These are phyloP conservation scores for Brassica rapa DNA, from an alignment of 345 rosid species.

Conservation along the genomic window DNA sequence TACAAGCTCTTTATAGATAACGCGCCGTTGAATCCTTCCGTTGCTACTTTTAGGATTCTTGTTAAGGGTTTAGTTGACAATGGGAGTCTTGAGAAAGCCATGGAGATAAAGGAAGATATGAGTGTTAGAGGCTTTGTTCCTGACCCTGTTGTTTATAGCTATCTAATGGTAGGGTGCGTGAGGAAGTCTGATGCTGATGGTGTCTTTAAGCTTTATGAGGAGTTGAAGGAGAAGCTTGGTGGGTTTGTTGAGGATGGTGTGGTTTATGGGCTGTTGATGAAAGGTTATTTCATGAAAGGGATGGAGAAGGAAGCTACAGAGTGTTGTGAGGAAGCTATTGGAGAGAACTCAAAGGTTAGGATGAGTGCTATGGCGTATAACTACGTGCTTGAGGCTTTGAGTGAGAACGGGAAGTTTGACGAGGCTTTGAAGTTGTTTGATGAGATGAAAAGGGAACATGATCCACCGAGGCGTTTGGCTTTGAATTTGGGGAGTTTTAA, in stretches of 20 bases:
- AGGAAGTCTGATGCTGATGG: conserved; percentile 60
- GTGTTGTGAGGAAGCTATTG: conserved; percentile 61
- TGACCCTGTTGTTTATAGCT: conserved; percentile 67
- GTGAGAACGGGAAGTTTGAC: conserved; percentile 68
- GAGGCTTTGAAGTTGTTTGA: conserved; percentile 77
- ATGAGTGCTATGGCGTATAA: conserved; percentile 72
- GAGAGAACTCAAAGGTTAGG: conserved; percentile 56
- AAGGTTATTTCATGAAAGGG: conserved; percentile 71
- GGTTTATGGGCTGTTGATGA: conserved; percentile 78
- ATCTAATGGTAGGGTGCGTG: conserved; percentile 67
- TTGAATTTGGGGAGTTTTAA: conserved; percentile 87
- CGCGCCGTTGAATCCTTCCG: conserved; percentile 74
- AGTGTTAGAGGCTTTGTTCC: conserved; percentile 55
- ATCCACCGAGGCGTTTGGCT: conserved; percentile 62
- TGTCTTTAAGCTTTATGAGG: conserved; percentile 65
- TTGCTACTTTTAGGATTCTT: conserved; percentile 69
- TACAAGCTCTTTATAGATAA: conserved; percentile 69
- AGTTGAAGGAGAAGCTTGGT: conserved; percentile 76
- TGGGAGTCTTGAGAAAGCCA: conserved; percentile 64
- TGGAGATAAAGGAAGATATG: conserved; percentile 87
- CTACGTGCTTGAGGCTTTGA: conserved; percentile 70
- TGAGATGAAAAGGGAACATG: conserved; percentile 58
- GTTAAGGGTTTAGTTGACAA: conserved; percentile 84
- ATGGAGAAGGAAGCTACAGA: conserved; percentile 81
- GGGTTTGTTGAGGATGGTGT: conserved; percentile 73